phyloP scores from a whole-genome alignment of 176 grass and related monocot species.

The Triticum aestivum region DNA sequence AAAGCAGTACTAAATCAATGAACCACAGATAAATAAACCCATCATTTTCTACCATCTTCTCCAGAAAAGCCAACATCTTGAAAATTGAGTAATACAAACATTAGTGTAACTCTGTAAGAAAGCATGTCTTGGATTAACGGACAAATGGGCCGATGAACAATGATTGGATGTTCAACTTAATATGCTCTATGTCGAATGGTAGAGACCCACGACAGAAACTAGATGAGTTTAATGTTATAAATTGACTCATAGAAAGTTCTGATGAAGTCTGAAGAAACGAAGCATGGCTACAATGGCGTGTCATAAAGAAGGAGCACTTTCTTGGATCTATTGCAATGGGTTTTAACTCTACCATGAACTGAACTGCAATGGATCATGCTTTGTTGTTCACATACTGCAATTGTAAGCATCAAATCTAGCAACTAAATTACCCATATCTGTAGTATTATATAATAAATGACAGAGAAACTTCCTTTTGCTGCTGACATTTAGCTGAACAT shows the following conservation, averaged over 20 bases:
- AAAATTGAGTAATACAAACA: neutral
- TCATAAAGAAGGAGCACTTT: neutral
- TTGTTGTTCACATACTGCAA: neutral
- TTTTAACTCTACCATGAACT: neutral
- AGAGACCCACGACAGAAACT: neutral
- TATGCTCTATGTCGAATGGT: neutral
- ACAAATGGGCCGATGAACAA: neutral
- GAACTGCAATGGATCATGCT: neutral
- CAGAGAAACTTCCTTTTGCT: neutral
- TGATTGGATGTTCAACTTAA: neutral
- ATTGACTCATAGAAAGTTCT: neutral
- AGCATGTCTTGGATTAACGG: neutral
- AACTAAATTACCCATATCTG: neutral
- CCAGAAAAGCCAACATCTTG: neutral
- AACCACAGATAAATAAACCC: neutral
- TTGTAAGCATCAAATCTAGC: neutral
- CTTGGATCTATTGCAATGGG: neutral
- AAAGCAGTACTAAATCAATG: neutral
- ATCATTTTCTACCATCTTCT: neutral
- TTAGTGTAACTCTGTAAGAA: neutral
- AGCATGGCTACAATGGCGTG: neutral
- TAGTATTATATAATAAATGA: neutral
- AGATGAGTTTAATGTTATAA: no score
- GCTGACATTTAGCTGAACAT: neutral
- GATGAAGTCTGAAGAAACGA: neutral